A percentile compares a stretch with the other conserved stretches of the same genome.
Conservation (phyloP, 83 land plant genomes). For the Thuja plicata region DNA sequence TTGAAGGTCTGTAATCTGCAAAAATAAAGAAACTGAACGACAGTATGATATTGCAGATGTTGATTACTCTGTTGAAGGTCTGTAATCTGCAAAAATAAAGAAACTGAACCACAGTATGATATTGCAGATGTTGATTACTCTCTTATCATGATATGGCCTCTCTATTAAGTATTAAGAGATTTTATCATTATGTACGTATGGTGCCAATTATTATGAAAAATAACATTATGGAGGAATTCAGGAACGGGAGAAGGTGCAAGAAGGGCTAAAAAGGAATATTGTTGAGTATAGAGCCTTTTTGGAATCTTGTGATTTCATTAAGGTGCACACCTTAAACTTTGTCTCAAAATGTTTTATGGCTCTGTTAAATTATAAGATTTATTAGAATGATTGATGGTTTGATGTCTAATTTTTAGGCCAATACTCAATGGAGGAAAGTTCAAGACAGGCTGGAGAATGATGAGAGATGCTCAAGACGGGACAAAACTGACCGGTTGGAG, state of each 20-base stretch:
- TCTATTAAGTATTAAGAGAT: neutral
- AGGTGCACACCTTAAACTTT: constrained; percentile 41
- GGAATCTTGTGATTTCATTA: constrained; percentile 93
- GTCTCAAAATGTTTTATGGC: neutral
- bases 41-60: too few relatives aligned
- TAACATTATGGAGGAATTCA: constrained; percentile 17
- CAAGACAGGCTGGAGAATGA: constrained; percentile 95
- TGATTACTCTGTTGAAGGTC: neutral
- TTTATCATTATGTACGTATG: neutral
- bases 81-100: neutral
- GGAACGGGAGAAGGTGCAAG: constrained; percentile 92
- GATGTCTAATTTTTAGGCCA: constrained; percentile 50
- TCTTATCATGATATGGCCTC: neutral
- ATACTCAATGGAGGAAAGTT: constrained; percentile 96
- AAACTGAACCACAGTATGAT: neutral
- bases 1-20: too few relatives aligned
- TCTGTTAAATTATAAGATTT: neutral
- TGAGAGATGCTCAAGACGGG: constrained; percentile 90
- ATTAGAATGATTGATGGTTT: neutral
- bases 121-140: too few relatives aligned
- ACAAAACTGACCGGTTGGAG: constrained; percentile 88
- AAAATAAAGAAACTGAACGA: too few relatives aligned
- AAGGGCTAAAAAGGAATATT: constrained; percentile 70
- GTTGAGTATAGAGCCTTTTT: constrained; percentile 73
- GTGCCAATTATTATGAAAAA: neutral